Base-by-base conservation (phyloP, 202 grass and related monocot species). In the Musa balbisiana region DNA sequence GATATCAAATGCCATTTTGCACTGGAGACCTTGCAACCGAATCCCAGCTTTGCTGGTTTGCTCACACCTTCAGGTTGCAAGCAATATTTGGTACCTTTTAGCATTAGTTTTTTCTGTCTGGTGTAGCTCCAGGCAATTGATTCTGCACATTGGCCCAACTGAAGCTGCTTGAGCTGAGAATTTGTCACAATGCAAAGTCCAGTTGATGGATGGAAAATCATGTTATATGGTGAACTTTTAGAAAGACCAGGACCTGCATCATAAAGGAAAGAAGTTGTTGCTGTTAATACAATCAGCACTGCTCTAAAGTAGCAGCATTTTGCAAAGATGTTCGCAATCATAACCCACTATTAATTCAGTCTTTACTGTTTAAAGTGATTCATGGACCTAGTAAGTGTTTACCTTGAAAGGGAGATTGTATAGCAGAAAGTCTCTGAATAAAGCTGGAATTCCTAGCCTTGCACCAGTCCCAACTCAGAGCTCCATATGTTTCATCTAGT, bases 391-490 rank as follows among this genome's bases (percentile, higher is more conserved):
- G 33, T 43, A 5, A 43, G 33, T 43, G 10, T 15, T 26, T 56
- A 97, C 93, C 93, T 97, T 87, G 88, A 53, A 93, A 90, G 62
- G 93, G 88, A 62, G 84, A 84, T 83, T 93, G 88, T 19, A 97
- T 71, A 19, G 82, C 80, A 75, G 79, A 81, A 72, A 97, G 80
- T 81, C 88, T 91, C 69, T 84, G 75, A 60, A 93, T 68, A 64
- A 97, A 97, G 52, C 75, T 69, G 20, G 90, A 83, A 82, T 90
- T 97, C 83, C 93, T 97, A 55, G 84, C 78, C 81, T 87, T 84
- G 78, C 76, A 81, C 90, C 93, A 97, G 79, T 91, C 88, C 80
- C 78, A 91, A 64, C 83, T 77, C 17, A 97, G 78, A 70, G 91
- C 77, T 60, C 93, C 93, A 75, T 97, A 97, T 22, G 93, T 84